A percentile compares a stretch with the other conserved stretches of the same genome.
Conservation (phyloP, 495 filamentous ascomycete species). For the Lasiosphaeria miniovina region DNA sequence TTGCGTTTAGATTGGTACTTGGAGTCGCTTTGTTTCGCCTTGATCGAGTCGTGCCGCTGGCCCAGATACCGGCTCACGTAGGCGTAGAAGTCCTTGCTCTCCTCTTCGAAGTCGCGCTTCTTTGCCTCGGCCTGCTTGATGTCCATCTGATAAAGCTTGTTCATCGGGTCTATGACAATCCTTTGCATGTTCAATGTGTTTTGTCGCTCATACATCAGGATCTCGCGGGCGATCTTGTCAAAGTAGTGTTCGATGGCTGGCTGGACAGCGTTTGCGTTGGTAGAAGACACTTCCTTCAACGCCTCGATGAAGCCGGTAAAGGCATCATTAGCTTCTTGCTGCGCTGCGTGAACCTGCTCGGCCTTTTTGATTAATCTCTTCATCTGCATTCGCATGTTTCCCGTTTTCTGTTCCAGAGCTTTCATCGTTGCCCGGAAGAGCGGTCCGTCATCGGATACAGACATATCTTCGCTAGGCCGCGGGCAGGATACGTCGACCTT, state of each 20-base stretch:
- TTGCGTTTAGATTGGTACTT: slow-evolving; percentile 94
- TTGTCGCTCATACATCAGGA: slow-evolving; percentile 78
- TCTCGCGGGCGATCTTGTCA: slow-evolving; percentile 91
- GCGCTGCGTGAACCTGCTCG: slow-evolving; percentile 77
- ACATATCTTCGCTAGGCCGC: slow-evolving; percentile 82
- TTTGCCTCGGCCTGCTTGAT: slow-evolving; percentile 98
- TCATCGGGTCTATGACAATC: slow-evolving; percentile 89
- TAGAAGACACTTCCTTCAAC: slow-evolving; percentile 79
- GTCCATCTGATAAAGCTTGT: slow-evolving; percentile 86
- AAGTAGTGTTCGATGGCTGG: slow-evolving; percentile 98
- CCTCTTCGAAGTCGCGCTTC: slow-evolving; percentile 97
- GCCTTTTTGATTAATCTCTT: slow-evolving; percentile 93
- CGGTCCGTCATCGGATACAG: slow-evolving; percentile 85
- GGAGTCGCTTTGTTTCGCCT: slow-evolving; percentile 96
- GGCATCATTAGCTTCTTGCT: slow-evolving; percentile 79
- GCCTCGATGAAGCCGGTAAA: slow-evolving; percentile 81
- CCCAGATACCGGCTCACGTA: slow-evolving; percentile 93
- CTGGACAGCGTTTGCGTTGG: slow-evolving; percentile 92
- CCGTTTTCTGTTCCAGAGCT: slow-evolving; percentile 91
- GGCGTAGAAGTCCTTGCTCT: slow-evolving; percentile 95
- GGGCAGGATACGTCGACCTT: slow-evolving; percentile 87
- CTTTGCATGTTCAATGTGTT: slow-evolving; percentile 83
- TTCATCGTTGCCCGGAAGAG: slow-evolving; percentile 97
- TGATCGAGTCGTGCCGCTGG: slow-evolving; percentile 90
- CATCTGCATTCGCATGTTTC: slow-evolving; percentile 88